Percentiles rank a stretch among this genome's conserved stretches.
These are phyloP conservation scores for Paramecium sexaurelia DNA, from an alignment of 73 alveolate species.

Conservation along the genomic window DNA sequence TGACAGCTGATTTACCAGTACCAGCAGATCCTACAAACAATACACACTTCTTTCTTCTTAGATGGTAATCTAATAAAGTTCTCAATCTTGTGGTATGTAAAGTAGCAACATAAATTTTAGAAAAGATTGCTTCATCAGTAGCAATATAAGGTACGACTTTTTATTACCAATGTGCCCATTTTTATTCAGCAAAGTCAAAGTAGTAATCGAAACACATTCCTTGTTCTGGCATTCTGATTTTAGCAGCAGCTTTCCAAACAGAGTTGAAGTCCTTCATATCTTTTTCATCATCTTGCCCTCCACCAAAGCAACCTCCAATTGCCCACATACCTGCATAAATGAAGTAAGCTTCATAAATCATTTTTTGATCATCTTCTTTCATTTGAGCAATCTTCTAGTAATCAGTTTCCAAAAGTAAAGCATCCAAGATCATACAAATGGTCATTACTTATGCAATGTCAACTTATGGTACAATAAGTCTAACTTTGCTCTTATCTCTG, in stretches of 20 bases:
- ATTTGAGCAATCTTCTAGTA: conserved; percentile 65
- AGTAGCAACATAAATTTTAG: conserved; percentile 96
- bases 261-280: conserved; percentile 89
- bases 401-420: conserved; percentile 71
- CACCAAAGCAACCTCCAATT: conserved; percentile 94
- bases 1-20: conserved; percentile 99
- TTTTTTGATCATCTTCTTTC: conserved; percentile 80
- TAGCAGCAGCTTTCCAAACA: conserved; percentile 85
- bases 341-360: conserved; percentile 93
- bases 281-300: conserved; percentile 77
- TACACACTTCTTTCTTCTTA: conserved; percentile 90
- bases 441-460: conserved; percentile 82
- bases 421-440: conserved; percentile 84
- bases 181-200: conserved; percentile 81
- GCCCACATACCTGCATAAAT: conserved; percentile 97
- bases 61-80: conserved; percentile 89
- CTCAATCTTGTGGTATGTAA: conserved; percentile 95
- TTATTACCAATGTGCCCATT: conserved; percentile 96
- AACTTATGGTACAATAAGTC: conserved; percentile 84
- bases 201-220: conserved; percentile 94
- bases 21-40: conserved; percentile 99
- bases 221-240: conserved; percentile 94
- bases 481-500: conserved; percentile 73
- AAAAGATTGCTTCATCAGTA: conserved; percentile 91
- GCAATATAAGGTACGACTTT: conserved; percentile 90